A percentile compares a stretch with the other conserved stretches of the same genome.
Evolutionary conservation across 176 grass and related monocot species (phyloP).

Genomic region (Chrysopogon serrulatus): DNA sequence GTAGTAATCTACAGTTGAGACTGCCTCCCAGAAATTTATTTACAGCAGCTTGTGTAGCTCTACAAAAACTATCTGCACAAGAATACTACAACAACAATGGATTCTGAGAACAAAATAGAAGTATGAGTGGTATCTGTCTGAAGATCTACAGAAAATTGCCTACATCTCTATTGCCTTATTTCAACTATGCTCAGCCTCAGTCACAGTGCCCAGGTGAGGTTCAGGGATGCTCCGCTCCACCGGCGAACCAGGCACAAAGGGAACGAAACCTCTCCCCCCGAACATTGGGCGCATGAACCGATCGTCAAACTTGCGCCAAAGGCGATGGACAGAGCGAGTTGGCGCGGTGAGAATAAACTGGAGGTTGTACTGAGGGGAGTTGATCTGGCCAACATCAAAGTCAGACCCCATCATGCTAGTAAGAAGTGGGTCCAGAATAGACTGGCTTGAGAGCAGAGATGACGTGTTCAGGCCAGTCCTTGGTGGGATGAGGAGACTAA

Average conservation of each 20-base stretch:
- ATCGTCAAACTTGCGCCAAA: constrained; percentile 91
- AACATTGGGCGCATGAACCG: constrained; percentile 85
- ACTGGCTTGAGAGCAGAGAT: constrained; percentile 50
- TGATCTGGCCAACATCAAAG: constrained; percentile 31
- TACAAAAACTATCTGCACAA: constrained; percentile 27
- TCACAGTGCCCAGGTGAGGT: constrained; percentile 25
- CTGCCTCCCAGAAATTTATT: constrained; percentile 18
- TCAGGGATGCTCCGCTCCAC: constrained; percentile 49
- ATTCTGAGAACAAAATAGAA: background rate
- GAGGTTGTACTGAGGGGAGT: constrained; percentile 46
- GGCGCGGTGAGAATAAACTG: constrained; percentile 51
- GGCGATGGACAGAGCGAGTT: constrained; percentile 70
- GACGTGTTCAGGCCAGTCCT: constrained; percentile 33
- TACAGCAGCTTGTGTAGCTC: constrained; percentile 13
- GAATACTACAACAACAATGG: background rate
- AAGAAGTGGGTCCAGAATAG: constrained; percentile 57
- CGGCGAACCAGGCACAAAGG: constrained; percentile 83
- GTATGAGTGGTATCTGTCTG: background rate
- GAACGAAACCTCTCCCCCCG: constrained; percentile 74
- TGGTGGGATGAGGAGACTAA: constrained; percentile 57
- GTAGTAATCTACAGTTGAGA: constrained; percentile 14
- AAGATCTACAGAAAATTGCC: constrained; percentile 27
- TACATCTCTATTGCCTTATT: constrained; percentile 3
- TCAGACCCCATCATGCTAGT: constrained; percentile 51
- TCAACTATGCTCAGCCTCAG: constrained; percentile 36